These are phyloP conservation scores for Calycina herbarum DNA, from an alignment of 2,329 filamentous ascomycete species.

Conservation along the genomic window DNA sequence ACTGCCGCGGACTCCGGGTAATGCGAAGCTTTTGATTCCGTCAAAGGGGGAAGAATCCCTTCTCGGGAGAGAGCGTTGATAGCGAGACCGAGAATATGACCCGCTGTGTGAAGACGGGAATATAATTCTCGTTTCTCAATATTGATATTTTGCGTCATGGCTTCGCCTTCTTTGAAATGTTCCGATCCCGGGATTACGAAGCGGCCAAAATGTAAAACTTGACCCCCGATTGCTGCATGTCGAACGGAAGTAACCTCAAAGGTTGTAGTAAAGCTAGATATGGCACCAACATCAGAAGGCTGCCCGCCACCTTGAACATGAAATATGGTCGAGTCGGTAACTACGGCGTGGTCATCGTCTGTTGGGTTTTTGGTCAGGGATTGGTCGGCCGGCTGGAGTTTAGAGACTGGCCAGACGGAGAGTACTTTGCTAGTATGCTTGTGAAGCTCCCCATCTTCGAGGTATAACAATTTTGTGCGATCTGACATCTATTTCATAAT, in stretches of 20 bases:
- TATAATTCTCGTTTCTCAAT: conserved; percentile 59
- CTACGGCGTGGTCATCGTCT: conserved; percentile 55
- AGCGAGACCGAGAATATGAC: conserved; percentile 69
- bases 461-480: conserved; percentile 12
- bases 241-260: conserved; percentile 61
- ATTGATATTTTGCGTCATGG: conserved; percentile 60
- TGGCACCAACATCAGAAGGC: conserved; percentile 64
- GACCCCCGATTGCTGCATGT: conserved; percentile 49
- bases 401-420: conserved; percentile 22
- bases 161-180: conserved; percentile 45
- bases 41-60: conserved; percentile 50
- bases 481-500: conserved; percentile 2
- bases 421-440: conserved; percentile 19
- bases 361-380: conserved; percentile 58
- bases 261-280: conserved; percentile 38
- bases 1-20: conserved; percentile 66
- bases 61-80: conserved; percentile 54
- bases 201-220: conserved; percentile 65
- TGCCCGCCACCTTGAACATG: conserved; percentile 75
- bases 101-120: conserved; percentile 71
- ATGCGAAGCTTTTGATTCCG: conserved; percentile 72
- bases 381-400: conserved; percentile 27
- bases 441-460: conserved; percentile 16
- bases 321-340: conserved; percentile 69
- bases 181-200: conserved; percentile 42